Evolutionary conservation across 225 moss, liverwort and hornwort genomes (phyloP), one percentile per base, ranked within the genome.

Genomic region (Bryum argenteum): DNA sequence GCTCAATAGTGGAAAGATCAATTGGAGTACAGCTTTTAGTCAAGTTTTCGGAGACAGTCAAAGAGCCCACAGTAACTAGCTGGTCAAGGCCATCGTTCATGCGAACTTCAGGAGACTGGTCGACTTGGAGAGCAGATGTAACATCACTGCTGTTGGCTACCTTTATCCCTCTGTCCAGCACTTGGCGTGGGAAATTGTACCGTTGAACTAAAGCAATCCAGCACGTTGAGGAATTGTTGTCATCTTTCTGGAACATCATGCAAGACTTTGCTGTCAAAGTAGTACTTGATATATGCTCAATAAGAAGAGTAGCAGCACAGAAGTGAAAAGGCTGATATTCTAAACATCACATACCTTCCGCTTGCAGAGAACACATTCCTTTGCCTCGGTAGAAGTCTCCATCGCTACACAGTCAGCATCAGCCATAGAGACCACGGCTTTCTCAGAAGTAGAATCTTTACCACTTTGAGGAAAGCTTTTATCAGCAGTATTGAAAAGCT

Each of bases 131-230:
- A 58, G 42, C 52, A 24, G 69, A 42, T 6, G 54, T 53, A 22
- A 14, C 58, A 66, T 72, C 75, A 48, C 66, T 58, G 54, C 79
- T 24, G 67, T 51, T 66, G 12, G 20, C 26, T 33, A 87, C 69
- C 51, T 75, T 1, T 44, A 63, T 67, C 48, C 48, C 73, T 2
- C 55, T 65, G 4, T 6, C 17, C 38, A 94, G 37, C 33, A 89
- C 70, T 58, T 91, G 81, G 48, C 63, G 78, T 64, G 94, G 89
- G 26, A 94, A 70, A 77, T 92, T 97, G 78, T 94, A 97, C 1
- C 87, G 89, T 76, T 97, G 94, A 47, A 91, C 89, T 14, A 94
- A 80, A 24, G 90, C 97, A 82, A 97, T 94, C 94, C 97, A 94
- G 68, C 97, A 94, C 48, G 78, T 88, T 47, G 96, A 82, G 23